Percentiles rank a stretch among this genome's conserved stretches.
phyloP scores from a whole-genome alignment of 495 filamentous ascomycete species.

The Aspergillus carlsbadensis region DNA sequence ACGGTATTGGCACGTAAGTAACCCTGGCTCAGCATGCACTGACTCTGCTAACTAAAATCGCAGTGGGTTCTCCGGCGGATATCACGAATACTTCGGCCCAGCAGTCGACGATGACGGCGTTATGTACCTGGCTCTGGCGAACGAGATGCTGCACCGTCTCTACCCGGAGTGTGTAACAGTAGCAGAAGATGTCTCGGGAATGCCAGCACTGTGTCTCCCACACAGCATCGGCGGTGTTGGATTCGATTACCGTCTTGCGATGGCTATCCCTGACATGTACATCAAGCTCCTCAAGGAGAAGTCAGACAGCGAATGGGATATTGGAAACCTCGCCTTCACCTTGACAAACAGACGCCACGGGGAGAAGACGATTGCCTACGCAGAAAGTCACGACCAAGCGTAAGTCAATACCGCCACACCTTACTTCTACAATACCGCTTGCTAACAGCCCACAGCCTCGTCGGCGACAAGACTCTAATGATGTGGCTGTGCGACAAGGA shows the following conservation, averaged over 20 bases:
- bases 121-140: conserved; percentile 94
- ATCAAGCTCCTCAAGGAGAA: conserved; percentile 98
- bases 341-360: conserved; percentile 91
- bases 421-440: conserved; percentile 20
- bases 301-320: conserved; percentile 89
- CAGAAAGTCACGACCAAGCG: conserved; percentile 98
- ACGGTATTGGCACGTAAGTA: conserved; percentile 96
- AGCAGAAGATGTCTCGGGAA: conserved; percentile 96
- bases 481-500: conserved; percentile 98
- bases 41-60: conserved; percentile 3
- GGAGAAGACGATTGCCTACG: conserved; percentile 98
- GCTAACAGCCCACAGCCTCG: conserved; percentile 60
- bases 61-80: conserved; percentile 95
- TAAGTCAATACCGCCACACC: conserved; percentile 30
- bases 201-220: conserved; percentile 90
- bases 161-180: conserved; percentile 88
- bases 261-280: conserved; percentile 98
- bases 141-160: conserved; percentile 88
- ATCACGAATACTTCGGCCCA: conserved; percentile 96
- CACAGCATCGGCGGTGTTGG: conserved; percentile 86
- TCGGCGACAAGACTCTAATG: conserved; percentile 93
- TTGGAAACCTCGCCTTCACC: conserved; percentile 78
- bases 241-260: conserved; percentile 96
- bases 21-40: not conserved
- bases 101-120: conserved; percentile 93